Percentiles rank a stretch among this genome's conserved stretches.
phyloP scores from a whole-genome alignment of 1,284 basidiomycete genomes.

The Pseudozyma sp. region DNA sequence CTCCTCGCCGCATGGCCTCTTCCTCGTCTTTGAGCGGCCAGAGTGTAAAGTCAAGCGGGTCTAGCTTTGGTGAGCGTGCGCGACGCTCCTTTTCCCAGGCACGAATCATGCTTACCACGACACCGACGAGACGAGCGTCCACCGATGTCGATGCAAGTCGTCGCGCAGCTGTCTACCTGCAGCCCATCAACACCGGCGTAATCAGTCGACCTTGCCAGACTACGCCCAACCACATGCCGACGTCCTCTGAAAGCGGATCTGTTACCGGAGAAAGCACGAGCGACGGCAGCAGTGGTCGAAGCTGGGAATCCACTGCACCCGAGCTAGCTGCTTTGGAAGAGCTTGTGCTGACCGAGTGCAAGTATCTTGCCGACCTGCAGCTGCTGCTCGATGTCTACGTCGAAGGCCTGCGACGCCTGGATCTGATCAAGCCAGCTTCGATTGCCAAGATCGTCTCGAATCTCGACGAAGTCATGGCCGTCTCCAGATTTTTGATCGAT shows the following conservation, averaged over 20 bases:
- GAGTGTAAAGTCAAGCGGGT: conserved; percentile 1
- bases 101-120: conserved; percentile 4
- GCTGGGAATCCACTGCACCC: conserved; percentile 16
- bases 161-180: conserved; percentile 15
- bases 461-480: conserved; percentile 27
- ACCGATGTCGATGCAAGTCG: conserved; percentile 1
- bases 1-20: conserved; percentile 18
- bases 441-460: conserved; percentile 22
- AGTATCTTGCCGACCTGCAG: conserved; percentile 26
- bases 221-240: conserved; percentile 10
- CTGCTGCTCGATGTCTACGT: conserved; percentile 26
- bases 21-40: conserved; percentile 8
- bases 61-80: conserved; percentile 21
- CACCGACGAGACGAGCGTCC: conserved; percentile 10
- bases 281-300: conserved; percentile 16
- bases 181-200: conserved; percentile 16
- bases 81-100: conserved; percentile 23
- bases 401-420: conserved; percentile 19
- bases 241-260: not conserved
- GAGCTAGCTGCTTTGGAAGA: conserved; percentile 28
- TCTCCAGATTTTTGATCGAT: conserved; percentile 22
- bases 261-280: conserved; percentile 12
- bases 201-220: conserved; percentile 22
- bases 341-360: conserved; percentile 26
- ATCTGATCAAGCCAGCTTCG: conserved; percentile 14